Conservation (phyloP, 2,329 filamentous ascomycete species). For the Seiridium unicorne region DNA sequence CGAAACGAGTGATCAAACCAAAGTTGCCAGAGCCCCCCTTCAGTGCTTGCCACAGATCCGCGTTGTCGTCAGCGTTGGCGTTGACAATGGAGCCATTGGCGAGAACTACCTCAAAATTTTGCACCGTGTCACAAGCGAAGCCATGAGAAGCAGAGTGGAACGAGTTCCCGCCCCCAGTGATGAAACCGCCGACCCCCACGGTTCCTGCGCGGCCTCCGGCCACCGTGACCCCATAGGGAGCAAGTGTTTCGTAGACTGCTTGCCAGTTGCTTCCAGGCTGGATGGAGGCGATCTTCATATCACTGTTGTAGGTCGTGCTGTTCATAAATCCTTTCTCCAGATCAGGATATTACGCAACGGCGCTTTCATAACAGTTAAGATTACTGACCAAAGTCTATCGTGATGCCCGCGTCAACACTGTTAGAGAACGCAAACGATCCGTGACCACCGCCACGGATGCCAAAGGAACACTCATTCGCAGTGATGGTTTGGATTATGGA, state of each 20-base stretch:
- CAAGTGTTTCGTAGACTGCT: slow-evolving; percentile 17
- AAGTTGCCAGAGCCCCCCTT: slow-evolving; percentile 45
- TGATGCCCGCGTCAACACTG: slow-evolving; percentile 12
- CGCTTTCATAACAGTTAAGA: background rate
- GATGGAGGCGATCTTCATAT: slow-evolving; percentile 26
- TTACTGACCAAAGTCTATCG: slow-evolving; percentile 11
- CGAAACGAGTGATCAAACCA: slow-evolving; percentile 32
- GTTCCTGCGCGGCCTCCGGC: slow-evolving; percentile 18
- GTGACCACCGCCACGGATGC: slow-evolving; percentile 12
- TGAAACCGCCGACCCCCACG: slow-evolving; percentile 25
- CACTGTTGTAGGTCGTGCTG: slow-evolving; percentile 21
- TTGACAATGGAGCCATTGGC: slow-evolving; percentile 35
- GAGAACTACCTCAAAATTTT: slow-evolving; percentile 41
- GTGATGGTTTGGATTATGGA: slow-evolving; percentile 8
- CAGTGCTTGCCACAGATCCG: slow-evolving; percentile 41
- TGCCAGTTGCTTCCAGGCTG: slow-evolving; percentile 24
- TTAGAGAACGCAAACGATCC: slow-evolving; percentile 1
- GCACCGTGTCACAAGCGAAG: slow-evolving; percentile 42
- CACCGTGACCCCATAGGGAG: slow-evolving; percentile 16
- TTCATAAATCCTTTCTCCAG: slow-evolving; percentile 19
- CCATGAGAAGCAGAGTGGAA: slow-evolving; percentile 29
- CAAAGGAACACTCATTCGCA: slow-evolving; percentile 12
- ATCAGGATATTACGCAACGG: background rate
- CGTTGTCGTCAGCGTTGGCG: slow-evolving; percentile 31
- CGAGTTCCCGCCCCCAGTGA: slow-evolving; percentile 21